Evolutionary conservation across 2,329 filamentous ascomycete genomes (phyloP).

Genomic region (Penicillium sp.): DNA sequence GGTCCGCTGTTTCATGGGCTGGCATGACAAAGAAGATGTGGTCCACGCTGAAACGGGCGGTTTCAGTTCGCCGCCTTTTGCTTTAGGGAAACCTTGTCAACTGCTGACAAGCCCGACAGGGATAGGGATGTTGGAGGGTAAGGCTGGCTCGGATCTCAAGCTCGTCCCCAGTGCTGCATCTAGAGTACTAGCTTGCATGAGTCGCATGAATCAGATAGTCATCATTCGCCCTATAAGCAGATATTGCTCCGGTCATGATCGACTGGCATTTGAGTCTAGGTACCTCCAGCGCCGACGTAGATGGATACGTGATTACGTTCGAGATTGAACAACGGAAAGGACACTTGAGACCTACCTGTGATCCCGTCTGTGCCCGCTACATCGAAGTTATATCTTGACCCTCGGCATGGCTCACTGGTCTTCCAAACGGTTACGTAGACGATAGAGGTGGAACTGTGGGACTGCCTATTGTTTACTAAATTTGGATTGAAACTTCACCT

Average conservation of each 20-base stretch:
- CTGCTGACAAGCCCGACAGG: neutral
- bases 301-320: neutral
- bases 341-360: neutral
- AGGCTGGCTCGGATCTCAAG: neutral
- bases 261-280: neutral
- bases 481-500: no score
- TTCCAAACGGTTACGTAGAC: neutral
- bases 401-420: neutral
- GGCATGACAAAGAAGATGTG: slow-evolving; percentile 14
- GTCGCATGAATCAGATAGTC: neutral
- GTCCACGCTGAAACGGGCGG: slow-evolving; percentile 12
- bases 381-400: neutral
- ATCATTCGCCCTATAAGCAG: neutral
- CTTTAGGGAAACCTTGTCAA: neutral
- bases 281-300: neutral
- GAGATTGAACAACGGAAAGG: neutral
- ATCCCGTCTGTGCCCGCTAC: neutral
- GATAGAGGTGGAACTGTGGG: neutral
- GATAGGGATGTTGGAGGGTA: neutral
- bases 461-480: neutral
- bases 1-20: slow-evolving; percentile 16
- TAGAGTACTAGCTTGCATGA: neutral
- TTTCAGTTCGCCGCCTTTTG: slow-evolving; percentile 10
- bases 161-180: no score
- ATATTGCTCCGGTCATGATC: neutral